Evolutionary conservation across 2,329 filamentous ascomycete species (phyloP).

Genomic region (Aspergillus luchuensis): DNA sequence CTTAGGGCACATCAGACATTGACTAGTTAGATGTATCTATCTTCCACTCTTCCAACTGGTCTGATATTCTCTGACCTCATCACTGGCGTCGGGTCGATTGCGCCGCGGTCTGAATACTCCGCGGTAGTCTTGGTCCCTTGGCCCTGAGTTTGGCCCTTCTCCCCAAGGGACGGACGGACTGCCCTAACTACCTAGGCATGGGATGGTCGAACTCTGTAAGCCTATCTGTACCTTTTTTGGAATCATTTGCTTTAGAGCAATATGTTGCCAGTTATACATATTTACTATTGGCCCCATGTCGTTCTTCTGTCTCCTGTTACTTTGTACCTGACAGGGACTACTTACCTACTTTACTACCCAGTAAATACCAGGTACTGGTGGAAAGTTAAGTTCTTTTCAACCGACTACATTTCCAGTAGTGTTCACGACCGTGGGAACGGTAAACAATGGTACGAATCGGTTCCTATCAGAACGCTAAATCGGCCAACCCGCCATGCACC

Average conservation of each 20-base stretch:
- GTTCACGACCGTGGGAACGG: background rate
- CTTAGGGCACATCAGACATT: constrained; percentile 1
- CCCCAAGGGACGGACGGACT: no score
- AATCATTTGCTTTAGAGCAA: no score
- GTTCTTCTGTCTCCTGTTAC: no score
- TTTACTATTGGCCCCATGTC: no score
- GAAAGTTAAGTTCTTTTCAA: no score
- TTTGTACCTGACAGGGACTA: no score
- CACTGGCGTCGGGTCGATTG: background rate
- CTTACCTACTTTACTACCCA: background rate
- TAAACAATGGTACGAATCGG: background rate
- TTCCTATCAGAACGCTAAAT: constrained; percentile 8
- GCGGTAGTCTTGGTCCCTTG: constrained; percentile 1
- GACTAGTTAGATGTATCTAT: background rate
- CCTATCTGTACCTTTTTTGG: background rate
- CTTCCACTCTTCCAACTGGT: background rate
- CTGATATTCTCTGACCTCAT: constrained; percentile 6
- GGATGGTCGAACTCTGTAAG: background rate
- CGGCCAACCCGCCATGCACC: constrained; percentile 5
- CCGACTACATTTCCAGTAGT: background rate
- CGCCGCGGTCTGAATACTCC: constrained; percentile 1
- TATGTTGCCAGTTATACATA: no score
- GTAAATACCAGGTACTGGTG: background rate
- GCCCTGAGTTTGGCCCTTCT: background rate
- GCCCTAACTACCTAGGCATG: background rate